Evolutionary conservation across 371 early-diverging fungal species (phyloP).

Genomic region (Mortierella sp.): DNA sequence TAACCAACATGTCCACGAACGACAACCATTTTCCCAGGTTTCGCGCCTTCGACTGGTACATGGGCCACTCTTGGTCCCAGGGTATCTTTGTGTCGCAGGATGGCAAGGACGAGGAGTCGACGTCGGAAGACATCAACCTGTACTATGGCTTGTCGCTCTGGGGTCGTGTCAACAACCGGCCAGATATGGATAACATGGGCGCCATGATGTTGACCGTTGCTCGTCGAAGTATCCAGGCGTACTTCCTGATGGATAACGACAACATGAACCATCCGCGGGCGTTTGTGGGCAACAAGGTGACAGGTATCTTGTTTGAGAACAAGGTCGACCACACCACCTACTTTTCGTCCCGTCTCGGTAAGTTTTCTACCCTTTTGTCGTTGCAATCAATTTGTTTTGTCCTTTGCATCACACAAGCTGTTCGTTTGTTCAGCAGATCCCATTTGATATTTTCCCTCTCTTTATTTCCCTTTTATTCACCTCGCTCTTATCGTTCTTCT

Average conservation of each 20-base stretch:
- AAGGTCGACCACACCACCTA: conserved; percentile 77
- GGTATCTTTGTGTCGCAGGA: conserved; percentile 76
- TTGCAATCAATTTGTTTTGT: not conserved
- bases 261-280: conserved; percentile 64
- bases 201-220: conserved; percentile 69
- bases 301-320: conserved; percentile 81
- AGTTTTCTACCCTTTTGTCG: not conserved
- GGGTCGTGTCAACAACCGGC: conserved; percentile 64
- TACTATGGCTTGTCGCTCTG: conserved; percentile 81
- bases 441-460: not conserved
- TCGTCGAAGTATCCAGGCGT: conserved; percentile 72
- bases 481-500: not conserved
- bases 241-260: conserved; percentile 72
- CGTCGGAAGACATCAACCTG: conserved; percentile 83
- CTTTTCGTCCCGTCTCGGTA: conserved; percentile 32
- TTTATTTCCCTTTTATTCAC: not conserved
- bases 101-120: conserved; percentile 83
- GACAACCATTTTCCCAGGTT: conserved; percentile 75
- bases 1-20: conserved; percentile 68
- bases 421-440: not conserved
- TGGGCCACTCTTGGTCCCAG: conserved; percentile 88
- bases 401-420: not conserved
- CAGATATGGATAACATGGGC: conserved; percentile 58
- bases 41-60: conserved; percentile 81
- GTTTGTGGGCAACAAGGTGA: conserved; percentile 73